These are phyloP conservation scores for Geosmithia morbida DNA, from an alignment of 2,329 filamentous ascomycete species.

Conservation along the genomic window DNA sequence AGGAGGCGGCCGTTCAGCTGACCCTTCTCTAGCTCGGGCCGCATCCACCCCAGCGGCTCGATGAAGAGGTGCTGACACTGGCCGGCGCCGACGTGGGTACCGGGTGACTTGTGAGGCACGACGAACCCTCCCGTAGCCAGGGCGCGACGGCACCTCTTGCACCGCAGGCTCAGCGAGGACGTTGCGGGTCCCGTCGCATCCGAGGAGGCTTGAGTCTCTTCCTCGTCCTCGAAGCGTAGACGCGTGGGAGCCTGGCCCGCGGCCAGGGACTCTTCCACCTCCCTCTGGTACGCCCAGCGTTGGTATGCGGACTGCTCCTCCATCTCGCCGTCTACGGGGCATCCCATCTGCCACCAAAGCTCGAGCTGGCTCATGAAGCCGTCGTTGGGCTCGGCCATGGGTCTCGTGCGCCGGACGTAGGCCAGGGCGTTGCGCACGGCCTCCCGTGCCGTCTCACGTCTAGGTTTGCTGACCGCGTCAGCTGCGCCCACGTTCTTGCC, in stretches of 20 bases:
- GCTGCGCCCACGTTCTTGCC: no score
- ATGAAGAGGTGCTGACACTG: slow-evolving; percentile 77
- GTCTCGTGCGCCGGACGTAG: slow-evolving; percentile 54
- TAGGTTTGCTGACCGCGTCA: slow-evolving; percentile 5
- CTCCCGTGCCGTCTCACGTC: slow-evolving; percentile 20
- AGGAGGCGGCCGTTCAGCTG: slow-evolving; percentile 70
- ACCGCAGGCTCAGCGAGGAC: slow-evolving; percentile 38
- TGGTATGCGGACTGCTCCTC: slow-evolving; percentile 66
- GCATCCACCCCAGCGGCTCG: slow-evolving; percentile 93
- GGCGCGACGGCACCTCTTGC: slow-evolving; percentile 75
- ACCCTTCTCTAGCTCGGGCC: slow-evolving; percentile 63
- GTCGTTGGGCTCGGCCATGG: slow-evolving; percentile 75
- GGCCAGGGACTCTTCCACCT: slow-evolving; percentile 44
- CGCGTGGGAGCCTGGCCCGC: slow-evolving; percentile 68
- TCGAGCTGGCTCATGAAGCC: slow-evolving; percentile 85
- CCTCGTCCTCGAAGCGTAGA: slow-evolving; percentile 71
- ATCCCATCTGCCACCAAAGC: slow-evolving; percentile 79
- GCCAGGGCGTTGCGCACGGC: slow-evolving; percentile 50
- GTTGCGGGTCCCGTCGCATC: neutral
- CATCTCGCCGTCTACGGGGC: slow-evolving; percentile 43
- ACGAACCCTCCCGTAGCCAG: slow-evolving; percentile 47
- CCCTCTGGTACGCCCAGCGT: slow-evolving; percentile 45
- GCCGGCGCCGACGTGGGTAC: slow-evolving; percentile 3
- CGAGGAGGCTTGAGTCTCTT: slow-evolving; percentile 21
- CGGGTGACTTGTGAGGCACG: slow-evolving; percentile 39